Evolutionary conservation across 257 asterid species (phyloP).

Genomic region (Solanum paucissectum): DNA sequence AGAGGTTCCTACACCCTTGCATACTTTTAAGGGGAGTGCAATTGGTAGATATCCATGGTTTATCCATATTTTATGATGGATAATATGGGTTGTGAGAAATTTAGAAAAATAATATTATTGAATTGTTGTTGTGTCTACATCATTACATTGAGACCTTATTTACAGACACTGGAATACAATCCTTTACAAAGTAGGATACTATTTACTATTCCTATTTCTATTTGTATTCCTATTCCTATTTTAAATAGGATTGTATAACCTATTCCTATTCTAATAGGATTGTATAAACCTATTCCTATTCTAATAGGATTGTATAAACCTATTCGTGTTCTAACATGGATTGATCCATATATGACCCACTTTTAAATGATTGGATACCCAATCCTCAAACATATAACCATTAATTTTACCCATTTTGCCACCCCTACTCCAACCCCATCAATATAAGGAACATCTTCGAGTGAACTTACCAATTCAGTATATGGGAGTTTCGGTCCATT

Average conservation of each 20-base stretch:
- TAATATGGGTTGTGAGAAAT: background rate
- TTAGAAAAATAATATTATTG: background rate
- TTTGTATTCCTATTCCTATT: background rate
- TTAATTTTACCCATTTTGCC: background rate
- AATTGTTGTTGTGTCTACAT: background rate
- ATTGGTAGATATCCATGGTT: background rate
- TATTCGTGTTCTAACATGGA: background rate
- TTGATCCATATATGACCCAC: background rate
- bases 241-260: background rate
- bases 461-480: slow-evolving; percentile 60
- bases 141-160: background rate
- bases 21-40: background rate
- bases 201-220: background rate
- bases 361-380: background rate
- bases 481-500: slow-evolving; percentile 86
- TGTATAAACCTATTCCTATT: background rate
- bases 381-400: background rate
- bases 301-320: background rate
- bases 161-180: background rate
- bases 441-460: background rate
- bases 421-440: background rate
- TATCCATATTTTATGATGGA: background rate
- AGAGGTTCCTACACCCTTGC: background rate
- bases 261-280: background rate
- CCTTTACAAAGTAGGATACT: background rate